phyloP scores from a whole-genome alignment of 2,329 filamentous ascomycete species.

The Plectosphaerella plurivora region DNA sequence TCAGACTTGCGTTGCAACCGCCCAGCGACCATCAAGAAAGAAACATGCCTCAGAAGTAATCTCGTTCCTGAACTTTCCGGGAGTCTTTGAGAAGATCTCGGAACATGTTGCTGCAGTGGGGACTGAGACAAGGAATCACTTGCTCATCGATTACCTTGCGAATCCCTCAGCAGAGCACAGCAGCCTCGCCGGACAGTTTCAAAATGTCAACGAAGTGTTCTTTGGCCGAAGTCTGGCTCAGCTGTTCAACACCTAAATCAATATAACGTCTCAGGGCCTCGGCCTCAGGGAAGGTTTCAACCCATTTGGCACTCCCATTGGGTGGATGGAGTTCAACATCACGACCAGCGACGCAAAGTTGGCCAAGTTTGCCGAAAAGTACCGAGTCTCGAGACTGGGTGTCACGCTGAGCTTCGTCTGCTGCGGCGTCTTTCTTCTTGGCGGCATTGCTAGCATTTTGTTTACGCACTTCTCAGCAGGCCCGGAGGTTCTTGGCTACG shows the following conservation, averaged over 20 bases:
- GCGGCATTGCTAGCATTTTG: no score
- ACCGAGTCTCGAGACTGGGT: neutral
- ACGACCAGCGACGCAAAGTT: neutral
- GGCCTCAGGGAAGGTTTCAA: neutral
- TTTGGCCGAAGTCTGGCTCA: neutral
- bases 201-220: neutral
- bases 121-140: no score
- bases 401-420: neutral
- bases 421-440: no score
- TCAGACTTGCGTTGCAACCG: neutral
- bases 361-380: neutral
- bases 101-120: neutral
- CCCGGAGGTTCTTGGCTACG: no score
- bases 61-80: neutral
- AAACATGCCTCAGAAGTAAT: neutral
- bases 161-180: neutral
- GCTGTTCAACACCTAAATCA: conserved; percentile 2
- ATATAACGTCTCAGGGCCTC: neutral
- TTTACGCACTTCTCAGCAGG: no score
- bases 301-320: no score
- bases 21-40: neutral
- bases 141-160: no score
- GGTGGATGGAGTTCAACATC: neutral
- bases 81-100: neutral
- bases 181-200: neutral